Evolutionary conservation across 2,329 filamentous ascomycete species (phyloP).

Genomic region (Colletotrichum salicis): DNA sequence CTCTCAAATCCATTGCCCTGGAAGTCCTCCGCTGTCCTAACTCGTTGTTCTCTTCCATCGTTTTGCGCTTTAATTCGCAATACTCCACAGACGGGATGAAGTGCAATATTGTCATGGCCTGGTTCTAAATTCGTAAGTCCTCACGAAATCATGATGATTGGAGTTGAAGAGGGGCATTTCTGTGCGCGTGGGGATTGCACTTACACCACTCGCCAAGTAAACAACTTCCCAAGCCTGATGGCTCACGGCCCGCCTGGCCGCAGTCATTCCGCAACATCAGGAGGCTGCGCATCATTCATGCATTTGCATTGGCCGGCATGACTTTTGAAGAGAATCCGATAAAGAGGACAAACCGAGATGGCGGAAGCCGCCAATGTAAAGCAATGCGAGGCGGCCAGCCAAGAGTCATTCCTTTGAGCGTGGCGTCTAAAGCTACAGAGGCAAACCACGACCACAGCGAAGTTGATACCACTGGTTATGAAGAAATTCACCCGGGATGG

Average conservation of each 20-base stretch:
- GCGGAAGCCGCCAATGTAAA: too few species aligned
- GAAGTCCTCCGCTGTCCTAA: fast-evolving
- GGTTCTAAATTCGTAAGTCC: neutral
- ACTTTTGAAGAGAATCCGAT: too few species aligned
- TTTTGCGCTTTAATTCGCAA: neutral
- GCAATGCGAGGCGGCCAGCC: neutral
- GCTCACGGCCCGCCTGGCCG: too few species aligned
- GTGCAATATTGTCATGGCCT: neutral
- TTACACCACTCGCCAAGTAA: neutral
- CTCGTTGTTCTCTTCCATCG: neutral
- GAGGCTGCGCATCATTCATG: neutral
- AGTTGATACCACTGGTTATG: neutral
- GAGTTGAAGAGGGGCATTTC: neutral
- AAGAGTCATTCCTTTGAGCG: neutral
- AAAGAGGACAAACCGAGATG: too few species aligned
- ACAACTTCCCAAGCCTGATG: neutral
- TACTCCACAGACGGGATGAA: neutral
- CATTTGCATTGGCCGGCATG: neutral
- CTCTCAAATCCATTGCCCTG: neutral
- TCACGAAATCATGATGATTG: neutral
- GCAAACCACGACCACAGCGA: neutral
- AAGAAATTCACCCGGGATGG: neutral
- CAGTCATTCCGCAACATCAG: neutral
- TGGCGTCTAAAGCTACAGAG: neutral
- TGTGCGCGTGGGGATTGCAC: neutral